Conservation (phyloP, 352 stramenopile species). For the Pythium guiyangense region DNA sequence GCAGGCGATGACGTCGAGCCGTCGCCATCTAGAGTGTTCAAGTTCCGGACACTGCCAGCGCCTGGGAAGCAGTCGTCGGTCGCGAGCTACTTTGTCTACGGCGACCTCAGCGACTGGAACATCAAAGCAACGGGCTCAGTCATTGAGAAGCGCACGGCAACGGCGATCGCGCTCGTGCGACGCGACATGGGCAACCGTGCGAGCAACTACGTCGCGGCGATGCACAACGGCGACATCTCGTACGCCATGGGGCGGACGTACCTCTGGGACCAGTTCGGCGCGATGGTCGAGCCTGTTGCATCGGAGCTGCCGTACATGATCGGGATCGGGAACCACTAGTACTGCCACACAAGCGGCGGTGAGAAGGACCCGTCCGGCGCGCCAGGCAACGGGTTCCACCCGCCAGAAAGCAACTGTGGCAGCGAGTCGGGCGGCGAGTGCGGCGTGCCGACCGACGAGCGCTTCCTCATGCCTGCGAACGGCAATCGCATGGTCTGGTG, state of each 20-base stretch:
- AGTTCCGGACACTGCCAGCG: constrained; percentile 1
- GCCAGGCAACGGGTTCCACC: constrained; percentile 25
- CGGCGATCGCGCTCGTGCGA: constrained; percentile 24
- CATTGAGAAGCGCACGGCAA: constrained; percentile 19
- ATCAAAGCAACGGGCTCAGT: constrained; percentile 6
- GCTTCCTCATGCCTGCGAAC: constrained; percentile 71
- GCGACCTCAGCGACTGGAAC: constrained; percentile 46
- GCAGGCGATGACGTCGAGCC: not conserved
- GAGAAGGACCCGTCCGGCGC: constrained; percentile 18
- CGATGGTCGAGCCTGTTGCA: constrained; percentile 62
- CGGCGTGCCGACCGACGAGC: constrained; percentile 61
- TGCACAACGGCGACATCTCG: constrained; percentile 71
- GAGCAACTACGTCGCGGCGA: constrained; percentile 37
- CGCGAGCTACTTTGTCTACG: constrained; percentile 63
- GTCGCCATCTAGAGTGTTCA: constrained; percentile 5
- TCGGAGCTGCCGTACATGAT: constrained; percentile 72
- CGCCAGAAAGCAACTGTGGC: constrained; percentile 22
- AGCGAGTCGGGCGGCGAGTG: constrained; percentile 74
- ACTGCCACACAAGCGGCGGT: constrained; percentile 20
- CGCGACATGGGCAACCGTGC: constrained; percentile 15
- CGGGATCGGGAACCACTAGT: constrained; percentile 42
- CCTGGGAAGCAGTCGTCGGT: constrained; percentile 10
- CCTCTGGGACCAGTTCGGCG: constrained; percentile 67
- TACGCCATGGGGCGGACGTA: constrained; percentile 53
- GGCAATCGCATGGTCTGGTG: constrained; percentile 52